A percentile compares a stretch with the other conserved stretches of the same genome.
These are phyloP conservation scores for Fabrea salina DNA, from an alignment of 169 alveolate genomes.

Conservation along the genomic window DNA sequence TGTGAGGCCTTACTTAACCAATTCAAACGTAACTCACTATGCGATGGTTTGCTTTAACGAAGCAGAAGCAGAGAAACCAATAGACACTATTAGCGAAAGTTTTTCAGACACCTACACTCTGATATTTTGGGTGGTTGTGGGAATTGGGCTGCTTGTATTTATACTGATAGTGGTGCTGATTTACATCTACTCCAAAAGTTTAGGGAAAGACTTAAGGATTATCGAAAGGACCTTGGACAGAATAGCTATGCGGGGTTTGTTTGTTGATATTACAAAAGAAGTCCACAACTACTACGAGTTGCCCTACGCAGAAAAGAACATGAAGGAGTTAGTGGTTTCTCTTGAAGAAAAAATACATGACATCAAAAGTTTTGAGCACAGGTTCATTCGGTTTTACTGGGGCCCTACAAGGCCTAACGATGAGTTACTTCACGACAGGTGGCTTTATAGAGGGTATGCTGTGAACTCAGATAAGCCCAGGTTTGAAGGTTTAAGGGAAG, in stretches of 20 bases:
- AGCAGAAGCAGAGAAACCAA: neutral
- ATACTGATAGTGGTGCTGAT: neutral
- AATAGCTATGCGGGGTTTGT: neutral
- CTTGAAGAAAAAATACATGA: neutral
- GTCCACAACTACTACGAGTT: neutral
- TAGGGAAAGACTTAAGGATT: neutral
- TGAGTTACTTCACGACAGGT: neutral
- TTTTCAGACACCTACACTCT: neutral
- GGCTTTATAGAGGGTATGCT: neutral
- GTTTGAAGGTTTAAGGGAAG: too few species aligned
- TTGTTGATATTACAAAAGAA: neutral
- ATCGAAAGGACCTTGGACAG: neutral
- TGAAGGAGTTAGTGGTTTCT: neutral
- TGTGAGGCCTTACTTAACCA: too few species aligned
- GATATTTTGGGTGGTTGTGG: neutral
- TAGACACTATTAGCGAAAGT: neutral
- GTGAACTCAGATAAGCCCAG: neutral
- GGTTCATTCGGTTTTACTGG: neutral
- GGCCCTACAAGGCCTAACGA: conserved; percentile 11
- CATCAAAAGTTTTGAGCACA: neutral
- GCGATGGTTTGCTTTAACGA: neutral
- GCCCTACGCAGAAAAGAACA: neutral
- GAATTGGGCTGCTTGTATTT: neutral
- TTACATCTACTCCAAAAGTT: neutral
- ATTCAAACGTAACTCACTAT: neutral